Conservation (phyloP, 2,329 filamentous ascomycete genomes). For the Metarhizium anisopliae region DNA sequence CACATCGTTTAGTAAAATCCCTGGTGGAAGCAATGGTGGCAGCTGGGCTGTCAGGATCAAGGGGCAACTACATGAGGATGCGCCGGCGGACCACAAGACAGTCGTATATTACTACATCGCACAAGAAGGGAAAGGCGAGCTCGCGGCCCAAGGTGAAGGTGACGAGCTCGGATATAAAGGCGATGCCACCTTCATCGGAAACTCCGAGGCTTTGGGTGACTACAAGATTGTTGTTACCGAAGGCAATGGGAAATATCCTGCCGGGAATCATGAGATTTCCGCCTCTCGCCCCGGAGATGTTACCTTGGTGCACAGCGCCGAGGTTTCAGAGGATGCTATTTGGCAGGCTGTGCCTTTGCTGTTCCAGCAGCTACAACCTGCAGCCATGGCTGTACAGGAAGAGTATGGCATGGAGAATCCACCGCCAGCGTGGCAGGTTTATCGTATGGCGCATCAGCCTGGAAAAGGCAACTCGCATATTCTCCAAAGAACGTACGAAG, state of each 20-base stretch:
- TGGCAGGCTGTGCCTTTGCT: conserved; percentile 73
- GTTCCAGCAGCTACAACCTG: conserved; percentile 43
- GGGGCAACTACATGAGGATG: conserved; percentile 66
- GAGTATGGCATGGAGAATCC: conserved; percentile 52
- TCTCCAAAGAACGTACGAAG: conserved; percentile 85
- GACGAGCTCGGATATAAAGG: conserved; percentile 41
- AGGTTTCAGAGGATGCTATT: conserved; percentile 56
- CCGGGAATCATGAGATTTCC: conserved; percentile 57
- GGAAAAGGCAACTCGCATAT: conserved; percentile 73
- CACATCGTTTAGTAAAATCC: conserved; percentile 88
- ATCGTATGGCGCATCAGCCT: conserved; percentile 64
- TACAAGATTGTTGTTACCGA: conserved; percentile 73
- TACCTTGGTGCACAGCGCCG: conserved; percentile 66
- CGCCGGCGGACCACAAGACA: conserved; percentile 58
- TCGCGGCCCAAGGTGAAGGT: conserved; percentile 50
- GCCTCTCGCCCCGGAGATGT: conserved; percentile 63
- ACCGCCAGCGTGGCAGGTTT: conserved; percentile 77
- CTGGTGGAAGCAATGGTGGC: conserved; percentile 75
- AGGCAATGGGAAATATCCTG: conserved; percentile 53
- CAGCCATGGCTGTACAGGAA: conserved; percentile 39
- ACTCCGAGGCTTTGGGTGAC: conserved; percentile 62
- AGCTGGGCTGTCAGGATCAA: conserved; percentile 88
- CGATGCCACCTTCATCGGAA: conserved; percentile 63
- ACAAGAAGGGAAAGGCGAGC: conserved; percentile 62
- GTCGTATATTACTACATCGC: conserved; percentile 75